Evolutionary conservation across 2,329 filamentous ascomycete genomes (phyloP), one percentile per base, ranked within the genome.

Genomic region (Xylaria sp.): DNA sequence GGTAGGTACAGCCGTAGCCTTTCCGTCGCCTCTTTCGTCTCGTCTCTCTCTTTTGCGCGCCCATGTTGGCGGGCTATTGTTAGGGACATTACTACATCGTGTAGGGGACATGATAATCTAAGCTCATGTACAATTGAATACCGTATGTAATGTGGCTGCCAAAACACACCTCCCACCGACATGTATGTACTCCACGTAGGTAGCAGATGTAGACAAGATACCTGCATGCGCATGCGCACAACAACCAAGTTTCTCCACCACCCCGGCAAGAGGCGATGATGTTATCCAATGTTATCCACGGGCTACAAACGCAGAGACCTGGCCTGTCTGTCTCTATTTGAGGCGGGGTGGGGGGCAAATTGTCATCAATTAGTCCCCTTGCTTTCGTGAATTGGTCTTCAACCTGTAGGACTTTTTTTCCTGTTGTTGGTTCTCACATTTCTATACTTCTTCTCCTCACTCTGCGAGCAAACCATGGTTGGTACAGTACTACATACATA

Each of bases 201-300:
- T 36, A 36, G 39, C 14, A 64, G 11, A 62, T 48, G 62, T 59
- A 68, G 58, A 60, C 51, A 58, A 65, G 53, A 57, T 45, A 50
- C 57, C 47, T 64, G 65, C 58, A 56, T 53, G 65, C 24, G 24
- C 63, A 69, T 61, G 19, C 61, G 59, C 62, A 65, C 60, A 66
- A 65, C 55, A 65, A 64, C 45, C 64, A 61, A 36, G 51, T 62
- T 56, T 58, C 57, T 57, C 65, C 65, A 70, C 65, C 68, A 55
- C 61, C 32, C 64, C 64, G 56, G 48, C 59, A 27, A 59, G 47
- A 59, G 59, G 32, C 51, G 45, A 65, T 61, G 55, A 60, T 60
- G 64, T 57, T 56, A 57, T 34, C 59, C 61, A 62, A 36, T 60
- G 64, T 57, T 56, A 57, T 34, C 59, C 56, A 62, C 34, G 58